These are phyloP conservation scores for Solanum sitiens DNA, from an alignment of 257 asterid species.

Conservation along the genomic window DNA sequence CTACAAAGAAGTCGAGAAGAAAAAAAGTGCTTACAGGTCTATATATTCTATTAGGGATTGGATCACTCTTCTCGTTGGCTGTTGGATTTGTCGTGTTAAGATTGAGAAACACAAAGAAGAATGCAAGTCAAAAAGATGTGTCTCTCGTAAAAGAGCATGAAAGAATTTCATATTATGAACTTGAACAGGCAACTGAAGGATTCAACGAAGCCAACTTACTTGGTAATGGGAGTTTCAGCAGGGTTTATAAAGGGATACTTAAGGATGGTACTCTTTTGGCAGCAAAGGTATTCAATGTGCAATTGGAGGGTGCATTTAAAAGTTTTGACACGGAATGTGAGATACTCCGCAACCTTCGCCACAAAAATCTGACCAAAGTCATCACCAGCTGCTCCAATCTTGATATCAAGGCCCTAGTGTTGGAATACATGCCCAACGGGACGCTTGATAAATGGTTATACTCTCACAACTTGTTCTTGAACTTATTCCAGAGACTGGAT, in stretches of 20 bases:
- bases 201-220: background rate
- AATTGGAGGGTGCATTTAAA: background rate
- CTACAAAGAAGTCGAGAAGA: too few species aligned
- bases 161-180: background rate
- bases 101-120: too few species aligned
- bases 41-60: too few species aligned
- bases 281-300: background rate
- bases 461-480: background rate
- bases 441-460: background rate
- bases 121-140: too few species aligned
- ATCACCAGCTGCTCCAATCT: background rate
- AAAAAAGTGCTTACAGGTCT: too few species aligned
- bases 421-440: background rate
- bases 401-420: background rate
- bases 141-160: too few species aligned
- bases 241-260: background rate
- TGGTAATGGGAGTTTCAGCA: background rate
- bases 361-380: background rate
- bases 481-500: background rate
- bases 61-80: too few species aligned
- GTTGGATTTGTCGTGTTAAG: too few species aligned
- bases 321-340: background rate
- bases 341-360: background rate
- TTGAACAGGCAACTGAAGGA: background rate
- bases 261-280: background rate